Conservation (phyloP, 176 grass and related monocot species). For the Oryza rufipogon region DNA sequence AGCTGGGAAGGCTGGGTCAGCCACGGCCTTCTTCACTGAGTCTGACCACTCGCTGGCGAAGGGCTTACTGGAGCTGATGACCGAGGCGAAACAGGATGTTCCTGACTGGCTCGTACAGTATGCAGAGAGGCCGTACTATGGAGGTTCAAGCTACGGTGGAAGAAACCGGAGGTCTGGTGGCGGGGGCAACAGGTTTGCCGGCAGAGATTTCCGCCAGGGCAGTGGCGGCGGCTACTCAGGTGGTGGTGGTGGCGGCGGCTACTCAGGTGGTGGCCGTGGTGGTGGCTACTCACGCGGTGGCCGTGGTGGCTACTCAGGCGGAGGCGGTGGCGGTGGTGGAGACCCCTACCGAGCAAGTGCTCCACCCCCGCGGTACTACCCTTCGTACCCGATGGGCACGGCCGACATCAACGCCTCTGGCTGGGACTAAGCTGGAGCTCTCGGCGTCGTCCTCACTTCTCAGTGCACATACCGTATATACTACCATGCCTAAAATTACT, state of each 20-base stretch:
- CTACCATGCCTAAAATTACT: neutral
- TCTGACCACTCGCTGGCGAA: conserved; percentile 58
- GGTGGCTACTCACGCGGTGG: neutral
- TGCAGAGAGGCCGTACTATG: conserved; percentile 35
- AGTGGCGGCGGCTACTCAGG: neutral
- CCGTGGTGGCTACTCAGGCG: neutral
- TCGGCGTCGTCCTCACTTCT: neutral
- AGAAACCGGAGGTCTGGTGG: conserved; percentile 29
- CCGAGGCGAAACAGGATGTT: conserved; percentile 65
- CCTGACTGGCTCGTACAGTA: conserved; percentile 64
- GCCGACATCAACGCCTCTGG: conserved; percentile 55
- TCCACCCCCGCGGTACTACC: conserved; percentile 42
- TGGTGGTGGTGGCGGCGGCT: conserved; percentile 4
- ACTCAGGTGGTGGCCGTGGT: neutral
- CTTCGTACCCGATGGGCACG: conserved; percentile 51
- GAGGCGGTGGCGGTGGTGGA: neutral
- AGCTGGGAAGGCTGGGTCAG: conserved; percentile 71
- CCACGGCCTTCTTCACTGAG: conserved; percentile 77
- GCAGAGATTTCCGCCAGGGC: conserved; percentile 40
- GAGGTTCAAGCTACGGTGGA: conserved; percentile 41
- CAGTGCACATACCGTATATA: conserved; percentile 38
- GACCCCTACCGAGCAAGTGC: conserved; percentile 14
- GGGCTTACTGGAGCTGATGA: conserved; percentile 61
- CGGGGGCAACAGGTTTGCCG: conserved; percentile 29
- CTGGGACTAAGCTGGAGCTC: conserved; percentile 48